Evolutionary conservation across 768 basidiomycete genomes (phyloP).

Genomic region (Mycena kentingensis): DNA sequence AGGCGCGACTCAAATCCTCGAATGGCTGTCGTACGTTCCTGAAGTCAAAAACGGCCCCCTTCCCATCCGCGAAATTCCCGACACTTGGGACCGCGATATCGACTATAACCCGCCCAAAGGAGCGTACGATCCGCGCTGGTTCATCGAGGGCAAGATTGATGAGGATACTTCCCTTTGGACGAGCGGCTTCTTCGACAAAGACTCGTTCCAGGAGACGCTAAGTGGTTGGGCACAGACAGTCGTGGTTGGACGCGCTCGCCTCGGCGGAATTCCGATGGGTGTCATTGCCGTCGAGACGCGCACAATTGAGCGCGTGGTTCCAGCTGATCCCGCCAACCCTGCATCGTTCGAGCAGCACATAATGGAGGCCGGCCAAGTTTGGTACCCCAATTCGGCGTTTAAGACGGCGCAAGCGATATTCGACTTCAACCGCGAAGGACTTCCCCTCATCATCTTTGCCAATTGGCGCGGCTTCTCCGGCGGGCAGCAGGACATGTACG

Average conservation of each 20-base stretch:
- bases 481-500: constrained; percentile 99
- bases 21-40: constrained; percentile 95
- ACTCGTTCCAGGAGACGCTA: constrained; percentile 97
- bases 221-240: constrained; percentile 99
- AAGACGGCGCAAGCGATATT: constrained; percentile 99
- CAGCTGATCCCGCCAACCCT: constrained; percentile 97
- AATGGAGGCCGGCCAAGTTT: constrained; percentile 99
- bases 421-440: constrained; percentile 95
- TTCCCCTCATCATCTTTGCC: constrained; percentile 97
- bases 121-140: constrained; percentile 96
- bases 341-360: constrained; percentile 95
- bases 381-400: constrained; percentile 99
- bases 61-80: constrained; percentile 72
- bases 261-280: constrained; percentile 96
- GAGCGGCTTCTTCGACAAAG: constrained; percentile 95
- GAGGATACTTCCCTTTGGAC: constrained; percentile 76
- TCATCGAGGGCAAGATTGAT: constrained; percentile 92
- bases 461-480: constrained; percentile 99
- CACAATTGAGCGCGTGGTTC: constrained; percentile 93
- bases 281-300: constrained; percentile 98
- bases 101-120: constrained; percentile 90
- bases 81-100: constrained; percentile 92
- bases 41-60: constrained; percentile 77
- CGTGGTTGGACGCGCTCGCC: constrained; percentile 91
- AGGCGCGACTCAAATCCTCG: constrained; percentile 89